Evolutionary conservation across 495 filamentous ascomycete genomes (phyloP).

Genomic region (Sordaria brevicollis): DNA sequence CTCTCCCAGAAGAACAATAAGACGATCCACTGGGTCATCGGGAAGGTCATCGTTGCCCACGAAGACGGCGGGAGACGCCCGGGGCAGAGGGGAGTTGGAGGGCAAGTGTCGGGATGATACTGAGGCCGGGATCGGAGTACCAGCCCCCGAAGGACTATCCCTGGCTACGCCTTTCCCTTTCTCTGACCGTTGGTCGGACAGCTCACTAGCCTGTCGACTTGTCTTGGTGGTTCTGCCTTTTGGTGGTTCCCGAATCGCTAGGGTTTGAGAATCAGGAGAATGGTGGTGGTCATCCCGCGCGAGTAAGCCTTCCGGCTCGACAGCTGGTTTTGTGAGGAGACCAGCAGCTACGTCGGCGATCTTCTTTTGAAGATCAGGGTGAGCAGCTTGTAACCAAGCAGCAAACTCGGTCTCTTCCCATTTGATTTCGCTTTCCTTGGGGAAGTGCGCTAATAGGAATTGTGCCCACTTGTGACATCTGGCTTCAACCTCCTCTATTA

Average conservation of each 20-base stretch:
- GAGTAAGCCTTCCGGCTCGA: background rate
- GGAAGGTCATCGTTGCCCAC: background rate
- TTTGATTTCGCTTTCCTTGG: constrained; percentile 16
- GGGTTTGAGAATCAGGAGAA: background rate
- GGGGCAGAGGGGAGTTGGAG: background rate
- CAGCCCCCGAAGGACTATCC: background rate
- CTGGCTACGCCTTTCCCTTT: constrained; percentile 5
- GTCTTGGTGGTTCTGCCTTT: constrained; percentile 5
- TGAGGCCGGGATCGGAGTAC: background rate
- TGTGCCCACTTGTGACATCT: constrained; percentile 24
- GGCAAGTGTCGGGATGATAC: background rate
- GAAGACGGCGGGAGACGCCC: background rate
- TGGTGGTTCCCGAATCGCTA: background rate
- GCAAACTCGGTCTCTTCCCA: constrained; percentile 29
- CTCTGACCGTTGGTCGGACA: background rate
- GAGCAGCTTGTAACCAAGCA: constrained; percentile 19
- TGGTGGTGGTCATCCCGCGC: background rate
- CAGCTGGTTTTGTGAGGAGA: background rate
- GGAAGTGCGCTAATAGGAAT: constrained; percentile 34
- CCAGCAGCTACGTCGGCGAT: constrained; percentile 4
- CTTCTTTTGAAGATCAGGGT: constrained; percentile 14
- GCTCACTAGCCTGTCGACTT: constrained; percentile 3
- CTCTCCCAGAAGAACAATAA: constrained; percentile 7
- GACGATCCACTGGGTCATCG: constrained; percentile 4
- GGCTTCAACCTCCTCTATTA: constrained; percentile 25